These are phyloP conservation scores for Beta vulgaris DNA, from an alignment of 148 eudicot species.

Conservation along the genomic window DNA sequence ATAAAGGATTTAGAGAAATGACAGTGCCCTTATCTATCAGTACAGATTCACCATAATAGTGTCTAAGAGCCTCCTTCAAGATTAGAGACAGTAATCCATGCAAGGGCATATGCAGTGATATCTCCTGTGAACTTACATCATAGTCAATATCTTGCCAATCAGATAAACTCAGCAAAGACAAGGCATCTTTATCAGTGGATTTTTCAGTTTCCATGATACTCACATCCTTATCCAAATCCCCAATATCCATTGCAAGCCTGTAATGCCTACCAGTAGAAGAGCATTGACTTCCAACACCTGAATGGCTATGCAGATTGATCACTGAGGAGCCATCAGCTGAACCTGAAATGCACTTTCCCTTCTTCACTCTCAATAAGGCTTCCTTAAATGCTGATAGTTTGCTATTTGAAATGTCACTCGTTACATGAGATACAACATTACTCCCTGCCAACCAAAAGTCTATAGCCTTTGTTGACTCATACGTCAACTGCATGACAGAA, in stretches of 20 bases:
- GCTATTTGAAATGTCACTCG: slow-evolving; percentile 32
- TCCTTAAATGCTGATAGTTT: slow-evolving; percentile 59
- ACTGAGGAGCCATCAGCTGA: slow-evolving; percentile 31
- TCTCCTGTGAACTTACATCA: slow-evolving; percentile 79
- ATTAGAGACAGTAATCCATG: slow-evolving; percentile 73
- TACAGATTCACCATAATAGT: slow-evolving; percentile 51
- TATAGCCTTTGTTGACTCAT: slow-evolving; percentile 71
- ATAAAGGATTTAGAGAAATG: slow-evolving; percentile 33
- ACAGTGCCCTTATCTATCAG: slow-evolving; percentile 21
- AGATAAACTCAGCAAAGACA: slow-evolving; percentile 57
- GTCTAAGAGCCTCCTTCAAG: slow-evolving; percentile 59
- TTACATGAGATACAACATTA: slow-evolving; percentile 42
- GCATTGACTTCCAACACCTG: slow-evolving; percentile 13
- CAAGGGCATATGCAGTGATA: slow-evolving; percentile 83
- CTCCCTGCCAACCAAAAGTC: slow-evolving; percentile 65
- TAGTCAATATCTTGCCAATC: slow-evolving; percentile 79
- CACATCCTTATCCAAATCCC: slow-evolving; percentile 34
- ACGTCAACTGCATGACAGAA: slow-evolving; percentile 48
- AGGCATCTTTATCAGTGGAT: slow-evolving; percentile 40
- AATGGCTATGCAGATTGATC: slow-evolving; percentile 23
- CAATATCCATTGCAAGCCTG: slow-evolving; percentile 28
- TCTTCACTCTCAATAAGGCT: slow-evolving; percentile 50
- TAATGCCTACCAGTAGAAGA: neutral
- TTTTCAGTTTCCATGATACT: slow-evolving; percentile 46
- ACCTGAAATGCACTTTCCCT: slow-evolving; percentile 42